Evolutionary conservation across 1,284 basidiomycete genomes (phyloP).

Genomic region (Papiliotrema nemorosa): DNA sequence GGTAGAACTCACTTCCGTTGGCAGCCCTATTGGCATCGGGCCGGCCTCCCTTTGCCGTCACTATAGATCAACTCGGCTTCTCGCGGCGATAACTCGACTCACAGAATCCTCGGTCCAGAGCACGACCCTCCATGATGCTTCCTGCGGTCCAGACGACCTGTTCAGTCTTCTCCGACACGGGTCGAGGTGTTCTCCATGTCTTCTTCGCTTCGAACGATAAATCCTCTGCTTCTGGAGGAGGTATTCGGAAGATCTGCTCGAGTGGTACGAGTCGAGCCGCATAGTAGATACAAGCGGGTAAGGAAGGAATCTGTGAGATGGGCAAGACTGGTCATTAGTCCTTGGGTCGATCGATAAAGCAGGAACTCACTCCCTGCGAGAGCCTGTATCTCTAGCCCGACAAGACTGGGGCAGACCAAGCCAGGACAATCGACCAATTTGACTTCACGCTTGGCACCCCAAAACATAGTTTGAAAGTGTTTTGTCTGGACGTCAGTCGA

Average conservation of each 20-base stretch:
- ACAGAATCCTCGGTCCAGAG: background rate
- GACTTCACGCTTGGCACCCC: constrained; percentile 63
- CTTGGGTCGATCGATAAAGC: background rate
- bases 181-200: background rate
- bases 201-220: background rate
- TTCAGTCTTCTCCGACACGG: background rate
- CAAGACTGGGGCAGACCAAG: constrained; percentile 72
- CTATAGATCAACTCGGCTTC: background rate
- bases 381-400: constrained; percentile 72
- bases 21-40: background rate
- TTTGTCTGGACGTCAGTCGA: constrained; percentile 64
- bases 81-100: background rate
- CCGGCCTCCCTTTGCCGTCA: background rate
- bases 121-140: background rate
- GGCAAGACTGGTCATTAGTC: background rate
- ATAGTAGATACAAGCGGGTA: background rate
- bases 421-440: constrained; percentile 83
- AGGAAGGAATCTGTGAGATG: background rate
- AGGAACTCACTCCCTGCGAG: constrained; percentile 34
- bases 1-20: background rate
- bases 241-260: background rate
- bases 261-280: background rate
- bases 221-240: background rate
- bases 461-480: constrained; percentile 88
- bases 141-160: background rate